phyloP scores from a whole-genome alignment of 805 yeast genomes.

The Tetrapisispora iriomotensis region DNA sequence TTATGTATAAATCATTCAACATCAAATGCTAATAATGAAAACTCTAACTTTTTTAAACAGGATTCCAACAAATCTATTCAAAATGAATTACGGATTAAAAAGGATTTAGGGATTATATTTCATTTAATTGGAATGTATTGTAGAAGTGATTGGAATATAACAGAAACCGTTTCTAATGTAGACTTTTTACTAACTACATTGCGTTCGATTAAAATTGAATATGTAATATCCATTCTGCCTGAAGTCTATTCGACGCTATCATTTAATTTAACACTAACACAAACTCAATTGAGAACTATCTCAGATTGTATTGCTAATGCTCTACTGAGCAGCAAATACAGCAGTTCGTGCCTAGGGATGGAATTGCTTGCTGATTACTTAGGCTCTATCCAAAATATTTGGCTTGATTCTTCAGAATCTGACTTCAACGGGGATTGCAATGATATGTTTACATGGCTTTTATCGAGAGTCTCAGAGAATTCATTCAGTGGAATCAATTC shows the following conservation, averaged over 20 bases:
- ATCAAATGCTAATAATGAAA: no score
- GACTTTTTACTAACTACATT: not conserved
- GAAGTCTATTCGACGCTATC: no score
- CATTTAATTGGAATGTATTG: not conserved
- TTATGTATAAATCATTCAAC: no score
- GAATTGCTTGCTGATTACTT: constrained; percentile 12
- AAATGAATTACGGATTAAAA: no score
- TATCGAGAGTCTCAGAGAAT: constrained; percentile 32
- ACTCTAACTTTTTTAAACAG: not conserved
- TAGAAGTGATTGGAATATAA: not conserved
- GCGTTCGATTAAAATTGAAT: not conserved
- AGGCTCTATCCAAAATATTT: constrained; percentile 9
- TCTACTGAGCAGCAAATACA: constrained; percentile 13
- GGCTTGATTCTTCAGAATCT: constrained; percentile 20
- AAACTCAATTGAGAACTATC: constrained; percentile 1
- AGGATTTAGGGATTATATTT: not conserved
- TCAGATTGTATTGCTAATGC: constrained; percentile 20
- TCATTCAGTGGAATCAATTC: constrained; percentile 34
- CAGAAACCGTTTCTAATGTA: not conserved
- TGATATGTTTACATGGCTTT: constrained; percentile 41
- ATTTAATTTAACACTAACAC: no score
- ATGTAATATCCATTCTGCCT: not conserved
- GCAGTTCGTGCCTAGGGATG: constrained; percentile 16
- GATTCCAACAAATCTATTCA: not conserved
- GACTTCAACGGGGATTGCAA: constrained; percentile 33